A percentile compares a stretch with the other conserved stretches of the same genome.
phyloP scores from a whole-genome alignment of 257 asterid species.

The Solanum etuberosum region DNA sequence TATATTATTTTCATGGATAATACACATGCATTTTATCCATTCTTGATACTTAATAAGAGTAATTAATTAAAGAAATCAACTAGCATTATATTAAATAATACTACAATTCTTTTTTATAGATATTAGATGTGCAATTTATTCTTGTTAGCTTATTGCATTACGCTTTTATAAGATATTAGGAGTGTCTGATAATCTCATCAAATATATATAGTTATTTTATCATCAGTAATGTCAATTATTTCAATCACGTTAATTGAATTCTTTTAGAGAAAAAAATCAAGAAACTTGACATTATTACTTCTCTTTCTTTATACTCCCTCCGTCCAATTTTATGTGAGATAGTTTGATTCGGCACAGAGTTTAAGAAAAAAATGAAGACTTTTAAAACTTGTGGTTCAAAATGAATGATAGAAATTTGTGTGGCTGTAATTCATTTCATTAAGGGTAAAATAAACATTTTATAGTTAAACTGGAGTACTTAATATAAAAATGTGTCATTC shows the following conservation, averaged over 20 bases:
- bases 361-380: too few species aligned
- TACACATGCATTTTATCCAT: not conserved
- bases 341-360: rapidly evolving
- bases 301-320: not conserved
- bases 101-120: not conserved
- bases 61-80: not conserved
- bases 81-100: not conserved
- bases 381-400: too few species aligned
- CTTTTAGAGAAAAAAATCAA: too few species aligned
- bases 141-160: not conserved
- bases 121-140: not conserved
- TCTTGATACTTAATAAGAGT: not conserved
- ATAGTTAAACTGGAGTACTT: too few species aligned
- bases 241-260: not conserved
- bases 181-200: not conserved
- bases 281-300: not conserved
- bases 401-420: too few species aligned
- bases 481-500: too few species aligned
- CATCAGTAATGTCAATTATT: not conserved
- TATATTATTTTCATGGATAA: not conserved
- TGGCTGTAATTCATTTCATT: too few species aligned
- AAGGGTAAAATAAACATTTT: too few species aligned
- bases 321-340: not conserved
- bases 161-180: not conserved
- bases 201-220: too few species aligned